Base-by-base conservation (phyloP, 768 basidiomycete species). In the Kwoniella shandongensis region DNA sequence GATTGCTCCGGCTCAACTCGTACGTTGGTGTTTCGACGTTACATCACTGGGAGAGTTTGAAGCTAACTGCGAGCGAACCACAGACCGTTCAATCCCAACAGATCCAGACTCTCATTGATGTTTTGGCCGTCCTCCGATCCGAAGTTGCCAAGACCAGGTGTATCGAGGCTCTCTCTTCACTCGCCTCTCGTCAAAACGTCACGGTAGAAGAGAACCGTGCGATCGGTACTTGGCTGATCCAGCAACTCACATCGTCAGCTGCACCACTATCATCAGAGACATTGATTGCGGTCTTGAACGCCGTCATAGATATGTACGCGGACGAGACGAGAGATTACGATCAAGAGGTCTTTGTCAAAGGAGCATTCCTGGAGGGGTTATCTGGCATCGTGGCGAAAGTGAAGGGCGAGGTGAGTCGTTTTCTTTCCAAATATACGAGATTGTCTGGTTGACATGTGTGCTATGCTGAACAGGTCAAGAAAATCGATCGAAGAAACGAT, bases 301-400 rank as follows among this genome's bases (percentile, higher is more conserved):
- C 88, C 23, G 79, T 96, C 42, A 88, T 96, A 56, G 92, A 96
- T 72, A 89, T 94, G 49, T 97, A 88, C 74, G 89, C 91, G 3
- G 92, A 97, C 77, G 92, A 97, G 76, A 81, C 77, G 7, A 75
- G 84, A 51, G 81, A 86, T 0, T 91, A 88, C 70, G 92, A 97
- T 63, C 36, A 44, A 15, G 62, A 58, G 10, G 78, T 79, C n/a
- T 79, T 79, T 53, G 63, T 63, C 0, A 7, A 53, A 2, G 51
- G 58, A 1, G 69, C 69, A 3, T 78, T 74, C 69, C 51, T 79
- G 49, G 18, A 52, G 10, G 46, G 32, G n/a, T 54, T 79, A 30
- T 63, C 76, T 15, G 48, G 40, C 2, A 40, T 60, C 13, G 71
- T 79, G 0, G 57, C 61, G 11, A 72, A 66, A 11, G 76, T 79